These are phyloP conservation scores for Lolium rigidum DNA, from an alignment of 176 grass and related monocot species.

Conservation along the genomic window DNA sequence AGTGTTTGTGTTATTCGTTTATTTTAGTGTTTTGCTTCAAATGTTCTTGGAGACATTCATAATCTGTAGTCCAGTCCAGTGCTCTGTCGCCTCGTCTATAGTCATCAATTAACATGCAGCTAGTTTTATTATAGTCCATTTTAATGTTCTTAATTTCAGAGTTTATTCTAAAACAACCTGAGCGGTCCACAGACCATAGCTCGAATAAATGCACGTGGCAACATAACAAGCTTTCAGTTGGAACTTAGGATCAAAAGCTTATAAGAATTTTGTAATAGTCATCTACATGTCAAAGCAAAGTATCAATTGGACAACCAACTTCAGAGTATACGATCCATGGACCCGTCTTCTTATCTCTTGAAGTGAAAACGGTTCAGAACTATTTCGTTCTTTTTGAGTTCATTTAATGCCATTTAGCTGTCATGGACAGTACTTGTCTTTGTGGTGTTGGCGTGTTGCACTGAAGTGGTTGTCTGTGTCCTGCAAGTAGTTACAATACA, in stretches of 20 bases:
- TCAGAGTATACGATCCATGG: conserved; percentile 1
- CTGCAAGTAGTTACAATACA: not conserved
- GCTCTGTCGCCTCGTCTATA: not conserved
- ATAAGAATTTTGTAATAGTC: not conserved
- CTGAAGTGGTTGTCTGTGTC: not conserved
- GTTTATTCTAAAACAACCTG: not conserved
- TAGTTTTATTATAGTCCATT: not conserved
- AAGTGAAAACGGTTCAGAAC: not conserved
- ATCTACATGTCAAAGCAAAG: not conserved
- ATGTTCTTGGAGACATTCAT: not conserved
- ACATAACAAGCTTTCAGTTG: not conserved
- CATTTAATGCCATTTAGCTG: conserved; percentile 8
- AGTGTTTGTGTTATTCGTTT: not conserved
- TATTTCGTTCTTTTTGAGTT: not conserved
- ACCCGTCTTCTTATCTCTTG: not conserved
- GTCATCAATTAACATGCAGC: not conserved
- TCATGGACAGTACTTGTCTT: not conserved
- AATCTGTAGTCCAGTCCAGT: not conserved
- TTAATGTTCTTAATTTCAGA: not conserved
- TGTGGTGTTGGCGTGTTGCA: not conserved
- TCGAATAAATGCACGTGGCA: not conserved
- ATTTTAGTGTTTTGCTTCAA: not conserved
- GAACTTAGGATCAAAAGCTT: not conserved
- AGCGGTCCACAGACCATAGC: not conserved
- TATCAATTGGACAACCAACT: conserved; percentile 1